Evolutionary conservation across 345 rosid species (phyloP), one percentile per base, ranked within the genome.

Genomic region (Salix dunnii): DNA sequence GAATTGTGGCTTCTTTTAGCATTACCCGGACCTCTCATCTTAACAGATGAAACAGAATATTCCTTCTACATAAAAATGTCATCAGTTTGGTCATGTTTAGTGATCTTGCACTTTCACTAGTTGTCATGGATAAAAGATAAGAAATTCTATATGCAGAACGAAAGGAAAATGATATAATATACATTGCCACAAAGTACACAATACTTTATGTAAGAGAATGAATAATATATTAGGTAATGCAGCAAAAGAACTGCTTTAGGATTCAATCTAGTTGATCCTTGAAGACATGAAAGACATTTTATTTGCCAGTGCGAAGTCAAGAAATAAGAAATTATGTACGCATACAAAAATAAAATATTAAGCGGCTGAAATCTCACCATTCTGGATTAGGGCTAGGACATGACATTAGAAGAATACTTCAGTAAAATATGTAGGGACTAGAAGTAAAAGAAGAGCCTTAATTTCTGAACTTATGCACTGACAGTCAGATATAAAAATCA

Each of bases 21-120:
- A 75, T 81, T 81, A 28, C 65, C 80, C 27, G 89, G 71, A 68
- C 78, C 90, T 83, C 84, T 85, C 89, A 76, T 86, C 87, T 86
- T 90, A 68, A 82, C 79, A 72, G 94, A 90, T 75, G 96, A 84
- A 71, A 84, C 65, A 6, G 95, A 94, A 71, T 85, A 85, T 38
- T 86, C 92, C 97, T 92, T 75, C 60, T 78, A 74, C 46, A 35
- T 31, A 2, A 61, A 23, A 20, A 30, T 23, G 21, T 25, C 60
- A 49, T 64, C 49, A 12, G n/a, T 35, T 20, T 1, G 8, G 7
- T 70, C 21, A 46, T 35, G 28, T 74, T 62, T 31, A 73, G 51
- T 16, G 25, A 60, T 5, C 40, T 23, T 62, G 66, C 66, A 62
- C 11, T 7, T 62, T 46, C 51, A 4, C 51, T 46, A 12, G 17